Conservation (phyloP, 805 yeast species). For the Wickerhamomyces subpelliculosus region DNA sequence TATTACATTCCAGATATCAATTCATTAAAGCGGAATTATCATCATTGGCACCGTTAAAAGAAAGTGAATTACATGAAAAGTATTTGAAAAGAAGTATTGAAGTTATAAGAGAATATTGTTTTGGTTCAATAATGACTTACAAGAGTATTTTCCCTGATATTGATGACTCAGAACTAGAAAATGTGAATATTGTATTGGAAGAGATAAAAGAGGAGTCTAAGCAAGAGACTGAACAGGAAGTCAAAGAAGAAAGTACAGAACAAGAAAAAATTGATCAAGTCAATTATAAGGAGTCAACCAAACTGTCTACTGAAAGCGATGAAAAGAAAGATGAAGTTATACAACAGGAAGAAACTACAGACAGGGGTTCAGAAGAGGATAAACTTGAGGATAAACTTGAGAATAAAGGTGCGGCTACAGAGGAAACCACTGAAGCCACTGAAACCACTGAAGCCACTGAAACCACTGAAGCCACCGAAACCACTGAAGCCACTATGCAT, state of each 20-base stretch:
- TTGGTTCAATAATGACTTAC: constrained; percentile 62
- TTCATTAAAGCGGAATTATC: constrained; percentile 59
- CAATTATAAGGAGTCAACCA: background rate
- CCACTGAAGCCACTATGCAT: constrained; percentile 1
- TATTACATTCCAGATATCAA: constrained; percentile 58
- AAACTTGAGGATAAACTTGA: background rate
- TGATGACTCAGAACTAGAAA: constrained; percentile 16
- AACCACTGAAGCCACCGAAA: constrained; percentile 5
- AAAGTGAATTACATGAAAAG: constrained; percentile 44
- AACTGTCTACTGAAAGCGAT: constrained; percentile 14
- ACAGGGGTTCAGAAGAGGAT: background rate
- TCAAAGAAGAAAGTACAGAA: background rate
- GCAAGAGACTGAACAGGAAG: background rate
- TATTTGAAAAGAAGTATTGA: constrained; percentile 77
- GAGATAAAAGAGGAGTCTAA: background rate
- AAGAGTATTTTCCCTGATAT: constrained; percentile 51
- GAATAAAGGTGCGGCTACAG: background rate
- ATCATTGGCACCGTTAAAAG: constrained; percentile 48
- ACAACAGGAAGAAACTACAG: background rate
- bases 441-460: background rate
- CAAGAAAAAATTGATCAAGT: no score
- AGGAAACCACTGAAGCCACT: background rate
- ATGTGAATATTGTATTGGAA: constrained; percentile 2
- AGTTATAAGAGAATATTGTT: constrained; percentile 75
- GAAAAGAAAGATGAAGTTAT: background rate